A percentile compares a stretch with the other conserved stretches of the same genome.
phyloP scores from a whole-genome alignment of 805 yeast genomes.

The Metschnikowia dekortorum region DNA sequence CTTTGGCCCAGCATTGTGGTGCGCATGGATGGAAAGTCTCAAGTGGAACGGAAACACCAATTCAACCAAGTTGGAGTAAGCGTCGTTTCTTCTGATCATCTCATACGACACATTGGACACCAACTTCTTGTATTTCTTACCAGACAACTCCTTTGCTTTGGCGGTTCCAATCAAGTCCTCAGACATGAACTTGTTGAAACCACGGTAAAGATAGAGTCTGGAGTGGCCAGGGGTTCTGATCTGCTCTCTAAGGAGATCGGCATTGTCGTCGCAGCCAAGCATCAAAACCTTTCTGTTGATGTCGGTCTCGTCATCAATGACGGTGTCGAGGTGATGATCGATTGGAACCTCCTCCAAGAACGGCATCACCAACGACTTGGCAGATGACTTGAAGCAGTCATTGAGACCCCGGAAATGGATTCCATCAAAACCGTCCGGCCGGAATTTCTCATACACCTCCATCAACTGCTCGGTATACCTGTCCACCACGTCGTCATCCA shows the following conservation, averaged over 20 bases:
- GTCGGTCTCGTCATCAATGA: constrained; percentile 31
- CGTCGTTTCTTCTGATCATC: constrained; percentile 59
- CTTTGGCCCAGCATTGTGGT: constrained; percentile 55
- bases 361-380: constrained; percentile 12
- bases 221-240: constrained; percentile 43
- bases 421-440: constrained; percentile 25
- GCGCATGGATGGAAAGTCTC: constrained; percentile 60
- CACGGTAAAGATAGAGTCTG: constrained; percentile 49
- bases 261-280: constrained; percentile 36
- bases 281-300: constrained; percentile 33
- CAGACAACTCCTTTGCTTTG: constrained; percentile 35
- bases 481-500: constrained; percentile 52
- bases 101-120: constrained; percentile 55
- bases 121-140: constrained; percentile 46
- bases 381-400: constrained; percentile 28
- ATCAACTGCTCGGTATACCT: constrained; percentile 43
- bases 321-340: constrained; percentile 31
- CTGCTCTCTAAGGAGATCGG: constrained; percentile 30
- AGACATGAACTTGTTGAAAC: constrained; percentile 56
- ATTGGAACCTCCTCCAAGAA: constrained; percentile 21
- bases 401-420: constrained; percentile 33
- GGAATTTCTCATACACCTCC: constrained; percentile 35
- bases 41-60: constrained; percentile 55
- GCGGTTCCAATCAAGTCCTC: constrained; percentile 50
- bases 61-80: constrained; percentile 60